Conservation (phyloP, 768 basidiomycete genomes). For the Albatrellus ellisii region DNA sequence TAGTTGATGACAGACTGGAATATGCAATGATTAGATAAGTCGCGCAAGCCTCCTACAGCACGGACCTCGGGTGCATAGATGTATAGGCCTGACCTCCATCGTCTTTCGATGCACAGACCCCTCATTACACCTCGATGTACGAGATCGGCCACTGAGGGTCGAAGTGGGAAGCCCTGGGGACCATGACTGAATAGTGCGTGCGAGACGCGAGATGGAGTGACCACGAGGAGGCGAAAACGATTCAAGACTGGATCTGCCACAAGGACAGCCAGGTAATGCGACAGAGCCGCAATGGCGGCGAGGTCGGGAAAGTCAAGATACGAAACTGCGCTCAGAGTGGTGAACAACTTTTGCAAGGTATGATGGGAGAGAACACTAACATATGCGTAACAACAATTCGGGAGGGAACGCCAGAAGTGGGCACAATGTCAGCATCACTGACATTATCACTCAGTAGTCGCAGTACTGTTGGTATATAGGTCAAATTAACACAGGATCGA, state of each 20-base stretch:
- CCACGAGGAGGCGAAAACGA: slow-evolving; percentile 41
- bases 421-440: background rate
- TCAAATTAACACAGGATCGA: no score
- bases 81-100: slow-evolving; percentile 55
- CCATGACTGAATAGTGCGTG: slow-evolving; percentile 52
- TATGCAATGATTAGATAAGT: slow-evolving; percentile 5
- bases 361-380: slow-evolving; percentile 1
- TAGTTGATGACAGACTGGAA: slow-evolving; percentile 55
- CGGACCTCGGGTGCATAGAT: slow-evolving; percentile 48
- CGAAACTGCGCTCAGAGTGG: no score
- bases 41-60: slow-evolving; percentile 5
- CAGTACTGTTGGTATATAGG: no score
- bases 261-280: slow-evolving; percentile 33
- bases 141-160: slow-evolving; percentile 55
- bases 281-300: slow-evolving; percentile 34
- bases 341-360: no score
- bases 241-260: slow-evolving; percentile 55
- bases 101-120: slow-evolving; percentile 50
- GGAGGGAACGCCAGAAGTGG: slow-evolving; percentile 4
- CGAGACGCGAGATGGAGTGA: slow-evolving; percentile 53
- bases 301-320: slow-evolving; percentile 69
- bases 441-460: no score
- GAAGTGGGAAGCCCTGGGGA: slow-evolving; percentile 38
- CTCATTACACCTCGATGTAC: slow-evolving; percentile 60
- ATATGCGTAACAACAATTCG: slow-evolving; percentile 7